Conservation (phyloP, 345 rosid genomes). For the Camelina hispida region DNA sequence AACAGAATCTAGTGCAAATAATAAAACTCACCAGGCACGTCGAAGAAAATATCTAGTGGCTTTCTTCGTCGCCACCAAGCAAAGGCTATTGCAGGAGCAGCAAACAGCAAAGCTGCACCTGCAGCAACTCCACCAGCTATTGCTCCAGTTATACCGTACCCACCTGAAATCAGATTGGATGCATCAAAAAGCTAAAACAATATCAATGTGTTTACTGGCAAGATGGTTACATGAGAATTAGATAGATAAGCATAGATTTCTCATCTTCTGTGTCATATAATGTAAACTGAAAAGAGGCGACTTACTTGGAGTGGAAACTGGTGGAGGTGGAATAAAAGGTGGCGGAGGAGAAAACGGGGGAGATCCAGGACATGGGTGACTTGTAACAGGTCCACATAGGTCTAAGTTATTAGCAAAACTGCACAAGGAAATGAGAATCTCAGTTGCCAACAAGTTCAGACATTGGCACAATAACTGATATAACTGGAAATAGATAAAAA, state of each 20-base stretch:
- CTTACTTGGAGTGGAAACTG: slow-evolving; percentile 74
- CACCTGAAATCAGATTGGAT: slow-evolving; percentile 58
- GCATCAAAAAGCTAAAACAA: neutral
- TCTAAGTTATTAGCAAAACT: slow-evolving; percentile 96
- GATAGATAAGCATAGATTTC: slow-evolving; percentile 18
- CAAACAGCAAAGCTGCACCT: slow-evolving; percentile 95
- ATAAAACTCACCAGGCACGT: slow-evolving; percentile 79
- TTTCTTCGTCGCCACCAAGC: slow-evolving; percentile 98
- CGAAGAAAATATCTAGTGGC: slow-evolving; percentile 90
- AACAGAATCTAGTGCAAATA: neutral
- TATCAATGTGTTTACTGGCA: neutral
- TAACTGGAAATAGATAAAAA: slow-evolving; percentile 6
- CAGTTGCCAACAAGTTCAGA: slow-evolving; percentile 25
- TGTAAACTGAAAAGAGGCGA: neutral
- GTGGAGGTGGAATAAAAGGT: slow-evolving; percentile 87
- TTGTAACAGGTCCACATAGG: slow-evolving; percentile 97
- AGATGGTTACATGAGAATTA: slow-evolving; percentile 6
- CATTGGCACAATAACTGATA: slow-evolving; percentile 7
- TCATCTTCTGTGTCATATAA: slow-evolving; percentile 7
- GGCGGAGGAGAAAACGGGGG: slow-evolving; percentile 99
- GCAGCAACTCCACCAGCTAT: slow-evolving; percentile 99
- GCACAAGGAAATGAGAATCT: slow-evolving; percentile 42
- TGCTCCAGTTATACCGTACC: slow-evolving; percentile 84
- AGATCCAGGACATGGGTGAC: slow-evolving; percentile 96
- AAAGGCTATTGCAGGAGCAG: slow-evolving; percentile 97